Conservation (phyloP, 2,329 filamentous ascomycete species). For the Stagonosporopsis chrysanthemi region DNA sequence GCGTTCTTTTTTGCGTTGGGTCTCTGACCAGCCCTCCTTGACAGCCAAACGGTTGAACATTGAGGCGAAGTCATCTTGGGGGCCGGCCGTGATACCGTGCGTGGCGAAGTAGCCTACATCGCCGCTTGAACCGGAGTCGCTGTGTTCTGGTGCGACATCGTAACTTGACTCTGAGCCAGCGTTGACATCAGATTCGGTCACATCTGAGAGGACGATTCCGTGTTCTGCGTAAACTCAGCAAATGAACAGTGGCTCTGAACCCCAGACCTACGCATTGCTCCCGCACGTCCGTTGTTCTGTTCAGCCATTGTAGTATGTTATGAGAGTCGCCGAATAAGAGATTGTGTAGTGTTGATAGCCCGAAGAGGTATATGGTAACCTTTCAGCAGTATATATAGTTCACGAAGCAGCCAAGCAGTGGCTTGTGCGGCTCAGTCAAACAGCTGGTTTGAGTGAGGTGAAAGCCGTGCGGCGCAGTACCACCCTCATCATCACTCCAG, state of each 20-base stretch:
- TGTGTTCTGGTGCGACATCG: neutral
- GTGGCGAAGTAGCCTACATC: slow-evolving; percentile 6
- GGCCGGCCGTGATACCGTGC: slow-evolving; percentile 22
- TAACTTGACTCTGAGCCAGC: neutral
- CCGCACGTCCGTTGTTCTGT: neutral
- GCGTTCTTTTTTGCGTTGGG: slow-evolving; percentile 9
- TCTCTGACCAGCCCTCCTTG: slow-evolving; percentile 22
- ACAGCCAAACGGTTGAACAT: slow-evolving; percentile 28
- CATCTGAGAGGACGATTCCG: neutral
- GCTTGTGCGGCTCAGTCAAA: slow-evolving; percentile 17
- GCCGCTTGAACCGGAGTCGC: neutral
- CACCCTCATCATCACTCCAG: slow-evolving; percentile 10
- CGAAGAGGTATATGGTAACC: neutral
- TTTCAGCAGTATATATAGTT: neutral
- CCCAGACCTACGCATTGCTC: neutral
- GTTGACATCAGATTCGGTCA: neutral
- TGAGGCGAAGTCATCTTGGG: slow-evolving; percentile 12
- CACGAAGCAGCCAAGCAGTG: neutral
- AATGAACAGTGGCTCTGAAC: too few relatives aligned
- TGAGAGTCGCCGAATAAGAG: neutral
- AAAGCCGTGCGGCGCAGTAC: slow-evolving; percentile 11
- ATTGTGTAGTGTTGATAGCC: neutral
- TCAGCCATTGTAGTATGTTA: slow-evolving; percentile 1
- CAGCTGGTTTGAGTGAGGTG: neutral
- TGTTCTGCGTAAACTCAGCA: neutral